Conservation (phyloP, 2,329 filamentous ascomycete species). For the Mollisiaceae sp. region DNA sequence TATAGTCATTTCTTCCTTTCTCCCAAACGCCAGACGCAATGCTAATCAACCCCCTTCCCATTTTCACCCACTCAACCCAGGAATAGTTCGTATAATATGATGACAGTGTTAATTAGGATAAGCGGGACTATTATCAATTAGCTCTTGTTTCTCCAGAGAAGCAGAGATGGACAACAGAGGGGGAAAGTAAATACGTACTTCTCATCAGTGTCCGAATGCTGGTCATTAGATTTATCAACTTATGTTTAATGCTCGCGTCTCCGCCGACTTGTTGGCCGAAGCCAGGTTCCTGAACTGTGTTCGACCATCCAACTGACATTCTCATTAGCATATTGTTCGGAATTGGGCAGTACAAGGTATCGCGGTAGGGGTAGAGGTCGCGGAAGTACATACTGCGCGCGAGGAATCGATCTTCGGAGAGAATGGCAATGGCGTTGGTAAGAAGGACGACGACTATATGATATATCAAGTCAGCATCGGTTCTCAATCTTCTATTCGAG, state of each 20-base stretch:
- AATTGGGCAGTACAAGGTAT: background rate
- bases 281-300: slow-evolving; percentile 69
- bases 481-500: background rate
- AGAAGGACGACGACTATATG: slow-evolving; percentile 77
- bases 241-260: slow-evolving; percentile 81
- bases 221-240: slow-evolving; percentile 86
- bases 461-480: background rate
- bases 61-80: background rate
- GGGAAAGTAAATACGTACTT: slow-evolving; percentile 64
- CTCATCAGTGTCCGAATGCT: slow-evolving; percentile 92
- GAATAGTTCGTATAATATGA: slow-evolving; percentile 80
- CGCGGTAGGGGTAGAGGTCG: background rate
- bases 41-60: background rate
- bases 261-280: slow-evolving; percentile 70
- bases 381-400: slow-evolving; percentile 64
- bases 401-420: slow-evolving; percentile 94
- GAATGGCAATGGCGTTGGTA: slow-evolving; percentile 90
- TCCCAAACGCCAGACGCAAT: slow-evolving; percentile 11
- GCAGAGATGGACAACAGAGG: background rate
- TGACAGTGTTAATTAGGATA: slow-evolving; percentile 80
- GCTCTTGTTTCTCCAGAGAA: background rate
- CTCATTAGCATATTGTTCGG: background rate
- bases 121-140: slow-evolving; percentile 68
- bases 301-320: slow-evolving; percentile 77
- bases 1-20: background rate